A percentile compares a stretch with the other conserved stretches of the same genome.
These are phyloP conservation scores for Colletotrichum limetticola DNA, from an alignment of 2,329 filamentous ascomycete species.

Conservation along the genomic window DNA sequence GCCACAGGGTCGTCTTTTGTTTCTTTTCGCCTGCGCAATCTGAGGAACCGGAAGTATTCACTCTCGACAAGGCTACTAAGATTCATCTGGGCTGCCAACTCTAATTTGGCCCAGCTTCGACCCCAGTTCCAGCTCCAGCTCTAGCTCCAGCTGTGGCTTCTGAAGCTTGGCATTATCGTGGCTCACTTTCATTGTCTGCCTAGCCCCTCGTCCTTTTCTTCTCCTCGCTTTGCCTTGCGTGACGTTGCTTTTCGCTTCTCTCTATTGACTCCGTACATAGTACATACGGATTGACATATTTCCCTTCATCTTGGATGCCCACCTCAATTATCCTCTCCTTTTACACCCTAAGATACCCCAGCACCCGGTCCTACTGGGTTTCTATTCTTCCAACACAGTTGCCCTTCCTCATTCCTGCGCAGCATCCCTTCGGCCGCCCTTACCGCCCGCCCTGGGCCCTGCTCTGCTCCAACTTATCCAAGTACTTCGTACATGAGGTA, in stretches of 20 bases:
- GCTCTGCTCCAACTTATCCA: background rate
- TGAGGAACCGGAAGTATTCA: background rate
- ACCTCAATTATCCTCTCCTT: background rate
- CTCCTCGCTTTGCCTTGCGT: background rate
- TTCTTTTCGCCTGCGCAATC: background rate
- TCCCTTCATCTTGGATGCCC: background rate
- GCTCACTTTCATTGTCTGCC: background rate
- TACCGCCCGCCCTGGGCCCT: background rate
- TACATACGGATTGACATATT: background rate
- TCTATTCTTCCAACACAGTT: background rate
- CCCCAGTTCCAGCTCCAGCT: conserved; percentile 5
- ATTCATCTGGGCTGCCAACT: background rate
- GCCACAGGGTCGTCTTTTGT: conserved; percentile 17
- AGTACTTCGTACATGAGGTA: background rate
- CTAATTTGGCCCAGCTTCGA: background rate
- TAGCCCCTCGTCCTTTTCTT: background rate
- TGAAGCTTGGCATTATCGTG: background rate
- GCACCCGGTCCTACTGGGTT: background rate
- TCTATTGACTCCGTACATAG: background rate
- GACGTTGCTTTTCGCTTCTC: background rate
- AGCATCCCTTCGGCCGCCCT: background rate
- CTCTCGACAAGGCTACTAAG: background rate
- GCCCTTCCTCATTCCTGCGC: conserved; percentile 2
- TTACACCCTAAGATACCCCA: background rate
- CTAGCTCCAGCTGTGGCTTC: background rate